Conservation (phyloP, 495 filamentous ascomycete species). For the Bacidia rubella region DNA sequence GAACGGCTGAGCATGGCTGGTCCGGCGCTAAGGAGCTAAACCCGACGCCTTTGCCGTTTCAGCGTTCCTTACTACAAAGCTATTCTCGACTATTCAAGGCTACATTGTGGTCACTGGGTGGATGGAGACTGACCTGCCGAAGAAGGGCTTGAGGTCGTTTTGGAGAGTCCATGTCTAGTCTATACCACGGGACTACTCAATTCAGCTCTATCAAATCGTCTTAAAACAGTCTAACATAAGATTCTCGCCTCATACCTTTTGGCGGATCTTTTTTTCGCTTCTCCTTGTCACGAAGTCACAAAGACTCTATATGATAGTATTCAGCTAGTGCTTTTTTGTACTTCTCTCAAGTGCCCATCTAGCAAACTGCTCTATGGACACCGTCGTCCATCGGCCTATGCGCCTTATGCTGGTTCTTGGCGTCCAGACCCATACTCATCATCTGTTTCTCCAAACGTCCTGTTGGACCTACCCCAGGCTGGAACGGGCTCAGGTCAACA, state of each 20-base stretch:
- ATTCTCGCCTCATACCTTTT: too few relatives aligned
- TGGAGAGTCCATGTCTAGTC: too few relatives aligned
- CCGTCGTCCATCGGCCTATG: conserved; percentile 39
- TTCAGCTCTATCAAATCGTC: too few relatives aligned
- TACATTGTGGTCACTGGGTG: too few relatives aligned
- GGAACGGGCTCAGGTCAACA: conserved; percentile 26
- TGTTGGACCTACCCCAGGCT: conserved; percentile 17
- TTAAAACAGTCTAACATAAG: too few relatives aligned
- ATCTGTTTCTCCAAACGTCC: conserved; percentile 27
- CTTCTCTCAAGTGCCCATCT: conserved; percentile 1
- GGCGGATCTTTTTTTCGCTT: too few relatives aligned
- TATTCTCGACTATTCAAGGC: neutral
- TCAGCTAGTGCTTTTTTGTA: neutral
- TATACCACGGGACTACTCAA: too few relatives aligned
- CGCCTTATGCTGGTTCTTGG: conserved; percentile 24
- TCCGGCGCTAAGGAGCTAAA: neutral
- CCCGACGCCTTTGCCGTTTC: neutral
- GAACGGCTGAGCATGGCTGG: neutral
- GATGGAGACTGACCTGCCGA: too few relatives aligned
- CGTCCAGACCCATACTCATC: conserved; percentile 21
- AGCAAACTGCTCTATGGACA: conserved; percentile 47
- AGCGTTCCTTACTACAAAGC: neutral
- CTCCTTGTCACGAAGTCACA: too few relatives aligned
- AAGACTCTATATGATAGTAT: too few relatives aligned
- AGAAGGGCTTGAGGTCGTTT: too few relatives aligned